Conservation (phyloP, 2,329 filamentous ascomycete genomes). For the Sphaerulina vaccinii region DNA sequence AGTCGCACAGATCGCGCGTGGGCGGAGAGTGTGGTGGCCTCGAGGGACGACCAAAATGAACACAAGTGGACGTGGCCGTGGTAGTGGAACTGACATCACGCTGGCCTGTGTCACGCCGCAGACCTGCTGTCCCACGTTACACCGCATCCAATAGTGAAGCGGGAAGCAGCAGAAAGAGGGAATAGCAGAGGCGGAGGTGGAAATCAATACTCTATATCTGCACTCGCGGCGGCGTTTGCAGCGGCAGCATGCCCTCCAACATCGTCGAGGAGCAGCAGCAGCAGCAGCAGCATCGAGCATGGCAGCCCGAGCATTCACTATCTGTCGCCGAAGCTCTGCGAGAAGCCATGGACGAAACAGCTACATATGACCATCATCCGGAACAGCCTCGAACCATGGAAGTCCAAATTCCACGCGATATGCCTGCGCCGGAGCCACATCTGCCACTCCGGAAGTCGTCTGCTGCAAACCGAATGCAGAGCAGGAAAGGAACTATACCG, state of each 20-base stretch:
- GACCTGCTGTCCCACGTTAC: constrained; percentile 10
- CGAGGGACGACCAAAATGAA: constrained; percentile 10
- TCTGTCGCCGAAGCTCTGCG: constrained; percentile 29
- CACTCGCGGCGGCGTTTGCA: background rate
- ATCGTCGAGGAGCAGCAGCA: constrained; percentile 18
- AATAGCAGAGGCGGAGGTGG: background rate
- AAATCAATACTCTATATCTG: background rate
- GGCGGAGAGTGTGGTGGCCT: background rate
- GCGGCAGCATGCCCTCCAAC: constrained; percentile 7
- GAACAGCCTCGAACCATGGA: constrained; percentile 11
- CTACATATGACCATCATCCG: constrained; percentile 1
- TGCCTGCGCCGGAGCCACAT: constrained; percentile 42
- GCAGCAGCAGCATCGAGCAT: constrained; percentile 20
- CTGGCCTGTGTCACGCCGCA: background rate
- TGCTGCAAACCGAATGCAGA: constrained; percentile 38
- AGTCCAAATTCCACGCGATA: constrained; percentile 72
- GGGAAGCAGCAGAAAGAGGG: constrained; percentile 1
- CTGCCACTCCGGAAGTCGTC: constrained; percentile 43
- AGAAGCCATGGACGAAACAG: constrained; percentile 30
- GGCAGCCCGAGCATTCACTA: constrained; percentile 22
- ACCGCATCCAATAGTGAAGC: constrained; percentile 14
- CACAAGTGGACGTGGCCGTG: constrained; percentile 9
- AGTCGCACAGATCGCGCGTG: background rate
- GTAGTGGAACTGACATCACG: constrained; percentile 18
- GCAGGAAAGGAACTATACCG: constrained; percentile 29